Conservation (phyloP, 208 protist species). For the Leishmania guyanensis region DNA sequence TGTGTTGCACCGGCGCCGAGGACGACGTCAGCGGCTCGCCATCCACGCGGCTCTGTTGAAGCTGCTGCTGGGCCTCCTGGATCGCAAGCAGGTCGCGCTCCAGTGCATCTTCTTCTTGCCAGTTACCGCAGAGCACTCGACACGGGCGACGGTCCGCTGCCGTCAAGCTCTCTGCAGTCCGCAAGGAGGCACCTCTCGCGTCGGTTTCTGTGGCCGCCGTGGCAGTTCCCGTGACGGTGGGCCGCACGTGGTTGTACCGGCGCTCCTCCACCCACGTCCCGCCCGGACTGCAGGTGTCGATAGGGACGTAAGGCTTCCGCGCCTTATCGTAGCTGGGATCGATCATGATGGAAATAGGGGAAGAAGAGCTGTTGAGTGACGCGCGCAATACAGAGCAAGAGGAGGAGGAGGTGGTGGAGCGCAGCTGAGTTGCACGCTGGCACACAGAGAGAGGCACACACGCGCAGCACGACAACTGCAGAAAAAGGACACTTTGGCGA, state of each 20-base stretch:
- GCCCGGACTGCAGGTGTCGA: slow-evolving; percentile 86
- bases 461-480: background rate
- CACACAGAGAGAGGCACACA: background rate
- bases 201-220: background rate
- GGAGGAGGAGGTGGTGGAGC: background rate
- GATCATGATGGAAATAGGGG: slow-evolving; percentile 21
- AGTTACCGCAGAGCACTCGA: slow-evolving; percentile 90
- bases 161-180: background rate
- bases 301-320: slow-evolving; percentile 75
- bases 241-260: slow-evolving; percentile 82
- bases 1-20: slow-evolving; percentile 16
- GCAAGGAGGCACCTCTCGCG: background rate
- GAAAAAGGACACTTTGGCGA: background rate
- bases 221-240: slow-evolving; percentile 25
- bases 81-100: slow-evolving; percentile 70
- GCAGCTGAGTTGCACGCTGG: background rate
- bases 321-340: slow-evolving; percentile 35
- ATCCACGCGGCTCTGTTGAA: background rate
- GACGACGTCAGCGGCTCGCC: background rate
- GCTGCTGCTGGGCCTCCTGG: slow-evolving; percentile 35
- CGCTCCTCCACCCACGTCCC: slow-evolving; percentile 90
- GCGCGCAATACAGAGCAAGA: background rate
- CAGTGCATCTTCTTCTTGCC: slow-evolving; percentile 81
- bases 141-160: slow-evolving; percentile 26
- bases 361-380: background rate